A percentile compares a stretch with the other conserved stretches of the same genome.
Evolutionary conservation across 768 basidiomycete genomes (phyloP).

Genomic region (Lactarius trivialis): DNA sequence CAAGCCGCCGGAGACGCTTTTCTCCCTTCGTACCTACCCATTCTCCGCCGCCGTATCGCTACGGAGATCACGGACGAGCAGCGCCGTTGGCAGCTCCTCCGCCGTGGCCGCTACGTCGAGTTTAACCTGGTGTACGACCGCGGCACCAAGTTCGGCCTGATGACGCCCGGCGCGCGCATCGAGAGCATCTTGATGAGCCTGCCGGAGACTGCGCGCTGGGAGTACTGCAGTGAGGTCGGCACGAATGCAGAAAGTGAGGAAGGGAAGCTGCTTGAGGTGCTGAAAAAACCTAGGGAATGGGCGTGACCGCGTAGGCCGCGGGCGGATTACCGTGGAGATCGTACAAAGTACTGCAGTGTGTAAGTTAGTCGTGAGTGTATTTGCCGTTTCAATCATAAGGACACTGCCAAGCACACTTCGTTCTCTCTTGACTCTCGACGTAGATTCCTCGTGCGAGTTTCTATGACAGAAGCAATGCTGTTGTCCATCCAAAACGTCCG

Average conservation of each 20-base stretch:
- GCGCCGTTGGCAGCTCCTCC: conserved; percentile 88
- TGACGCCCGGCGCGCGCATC: conserved; percentile 50
- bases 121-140: conserved; percentile 70
- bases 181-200: conserved; percentile 64
- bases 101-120: conserved; percentile 91
- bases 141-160: conserved; percentile 61
- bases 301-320: conserved; percentile 9
- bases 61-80: conserved; percentile 57
- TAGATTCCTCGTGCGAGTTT: not conserved
- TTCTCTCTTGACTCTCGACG: too few relatives aligned
- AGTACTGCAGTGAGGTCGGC: conserved; percentile 55
- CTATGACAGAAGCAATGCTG: not conserved
- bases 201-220: conserved; percentile 63
- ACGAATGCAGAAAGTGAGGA: conserved; percentile 44
- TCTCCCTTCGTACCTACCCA: conserved; percentile 84
- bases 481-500: too few relatives aligned
- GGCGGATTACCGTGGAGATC: not conserved
- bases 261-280: conserved; percentile 43
- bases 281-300: conserved; percentile 48
- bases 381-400: not conserved
- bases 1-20: conserved; percentile 71
- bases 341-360: not conserved
- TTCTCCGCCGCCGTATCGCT: conserved; percentile 53
- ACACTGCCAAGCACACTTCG: too few relatives aligned
- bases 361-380: not conserved